Percentiles rank a stretch among this genome's conserved stretches.
These are phyloP conservation scores for Oryza nivara DNA, from an alignment of 176 grass and related monocot genomes.

Conservation along the genomic window DNA sequence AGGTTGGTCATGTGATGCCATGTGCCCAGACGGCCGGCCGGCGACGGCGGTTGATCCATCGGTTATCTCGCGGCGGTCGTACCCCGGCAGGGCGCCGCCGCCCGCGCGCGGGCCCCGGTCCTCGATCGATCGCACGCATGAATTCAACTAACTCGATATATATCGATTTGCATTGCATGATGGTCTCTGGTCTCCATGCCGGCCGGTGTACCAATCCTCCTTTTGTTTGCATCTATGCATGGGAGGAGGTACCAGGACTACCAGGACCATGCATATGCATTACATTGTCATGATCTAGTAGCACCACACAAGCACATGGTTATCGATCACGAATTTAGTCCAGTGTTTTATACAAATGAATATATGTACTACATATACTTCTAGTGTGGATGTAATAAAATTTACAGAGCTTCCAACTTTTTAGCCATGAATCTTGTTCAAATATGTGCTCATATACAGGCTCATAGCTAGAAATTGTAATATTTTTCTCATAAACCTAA, in stretches of 20 bases:
- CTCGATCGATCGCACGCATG: too few relatives aligned
- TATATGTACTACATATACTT: too few relatives aligned
- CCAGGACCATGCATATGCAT: not conserved
- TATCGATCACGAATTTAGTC: not conserved
- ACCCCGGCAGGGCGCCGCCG: not conserved
- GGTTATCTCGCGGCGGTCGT: not conserved
- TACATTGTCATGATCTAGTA: not conserved
- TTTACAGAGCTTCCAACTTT: too few relatives aligned
- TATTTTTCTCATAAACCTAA: too few relatives aligned
- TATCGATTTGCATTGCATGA: not conserved
- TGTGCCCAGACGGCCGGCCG: conserved; percentile 33
- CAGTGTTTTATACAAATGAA: too few relatives aligned
- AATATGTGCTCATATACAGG: too few relatives aligned
- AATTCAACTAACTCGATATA: not conserved
- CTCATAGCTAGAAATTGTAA: too few relatives aligned
- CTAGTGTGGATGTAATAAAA: too few relatives aligned
- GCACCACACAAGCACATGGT: not conserved
- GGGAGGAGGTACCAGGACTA: too few relatives aligned
- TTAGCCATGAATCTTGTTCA: too few relatives aligned
- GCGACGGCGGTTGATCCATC: conserved; percentile 32
- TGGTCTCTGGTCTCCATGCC: not conserved
- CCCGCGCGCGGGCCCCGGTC: not conserved
- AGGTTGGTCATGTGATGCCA: conserved; percentile 46
- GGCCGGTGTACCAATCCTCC: not conserved
- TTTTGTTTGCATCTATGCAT: not conserved